Base-by-base conservation (phyloP, 108 stramenopile species). In the Aurantiochytrium sp. region DNA sequence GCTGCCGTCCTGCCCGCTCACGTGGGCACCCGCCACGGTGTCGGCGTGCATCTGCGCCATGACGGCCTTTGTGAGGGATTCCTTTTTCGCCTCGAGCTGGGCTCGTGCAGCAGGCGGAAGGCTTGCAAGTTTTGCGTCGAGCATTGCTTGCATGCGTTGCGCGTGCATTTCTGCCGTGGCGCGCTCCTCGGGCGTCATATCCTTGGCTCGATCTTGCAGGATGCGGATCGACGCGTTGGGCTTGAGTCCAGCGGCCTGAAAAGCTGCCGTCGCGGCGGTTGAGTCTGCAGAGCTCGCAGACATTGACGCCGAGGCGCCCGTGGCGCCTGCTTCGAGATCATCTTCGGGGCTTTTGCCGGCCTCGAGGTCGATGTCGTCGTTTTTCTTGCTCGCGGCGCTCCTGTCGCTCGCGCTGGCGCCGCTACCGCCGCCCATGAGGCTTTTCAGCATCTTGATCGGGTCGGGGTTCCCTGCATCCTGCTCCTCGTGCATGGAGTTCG, bases 391-490 rank as follows among this genome's bases (percentile, higher is more conserved):
- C 44, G 8, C 10, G 49, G 25, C 19, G 5, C 12, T 5, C 18
- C 47, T 16, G 23, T 14, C 44, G 23, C 44, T 10, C 0, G 5
- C 49, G 25, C 25, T 10, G 73, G 16, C 73, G 23, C 23, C 47
- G 44, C 25, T 45, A 23, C 73, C 14, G 14, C 6, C 5, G 6
- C 73, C 25, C 12, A 83, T 8, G 10, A 83, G 73, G 25, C 21
- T 51, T 43, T 45, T 51, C 42, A 83, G 14, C 73, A 83, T 83
- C 49, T 51, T 51, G 73, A 83, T 83, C 47, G 73, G 73, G 49
- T 83, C 73, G 42, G 73, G 73, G 73, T 83, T 83, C 18, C 73
- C 73, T 5, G 73, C 49, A 21, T 83, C 73, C 49, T 83, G 73
- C 44, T 83, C 73, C 47, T 83, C 73, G n/a, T 83, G 47, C 47